Conservation (phyloP, 805 yeast species). For the Limtongozyma cylindracea region DNA sequence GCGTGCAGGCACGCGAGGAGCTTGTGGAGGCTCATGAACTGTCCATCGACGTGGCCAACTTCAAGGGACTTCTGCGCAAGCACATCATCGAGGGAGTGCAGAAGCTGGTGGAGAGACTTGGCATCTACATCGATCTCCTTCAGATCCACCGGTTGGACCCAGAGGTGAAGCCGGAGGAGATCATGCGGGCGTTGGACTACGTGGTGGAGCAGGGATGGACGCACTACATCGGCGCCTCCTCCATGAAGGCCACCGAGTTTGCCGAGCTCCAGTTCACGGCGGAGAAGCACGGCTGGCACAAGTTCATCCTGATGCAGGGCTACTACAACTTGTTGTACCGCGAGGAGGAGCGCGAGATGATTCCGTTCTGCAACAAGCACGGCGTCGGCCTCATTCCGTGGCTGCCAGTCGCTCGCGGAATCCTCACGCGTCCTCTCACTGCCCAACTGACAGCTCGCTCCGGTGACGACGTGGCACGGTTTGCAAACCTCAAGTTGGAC, state of each 20-base stretch:
- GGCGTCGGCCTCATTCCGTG: conserved; percentile 26
- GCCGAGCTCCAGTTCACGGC: conserved; percentile 28
- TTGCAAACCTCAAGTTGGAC: neutral
- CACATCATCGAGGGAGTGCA: conserved; percentile 19
- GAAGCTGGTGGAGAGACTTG: conserved; percentile 17
- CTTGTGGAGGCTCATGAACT: no score
- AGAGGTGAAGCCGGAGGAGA: conserved; percentile 21
- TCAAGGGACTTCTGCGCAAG: conserved; percentile 16
- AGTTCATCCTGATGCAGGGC: conserved; percentile 34
- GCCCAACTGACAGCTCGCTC: conserved; percentile 1
- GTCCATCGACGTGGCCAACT: conserved; percentile 3
- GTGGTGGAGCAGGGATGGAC: conserved; percentile 18
- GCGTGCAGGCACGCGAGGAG: no score
- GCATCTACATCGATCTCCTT: conserved; percentile 25
- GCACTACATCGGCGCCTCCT: conserved; percentile 37
- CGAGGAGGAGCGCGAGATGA: conserved; percentile 44
- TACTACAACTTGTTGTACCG: conserved; percentile 28
- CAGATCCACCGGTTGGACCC: conserved; percentile 32
- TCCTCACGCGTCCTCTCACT: conserved; percentile 19
- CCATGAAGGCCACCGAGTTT: conserved; percentile 31
- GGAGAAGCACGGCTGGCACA: conserved; percentile 27
- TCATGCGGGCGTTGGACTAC: conserved; percentile 29
- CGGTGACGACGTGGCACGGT: neutral
- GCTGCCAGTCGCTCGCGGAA: conserved; percentile 32
- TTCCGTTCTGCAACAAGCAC: conserved; percentile 18